Evolutionary conservation across 345 rosid species (phyloP).

Genomic region (Ceriops decandra): DNA sequence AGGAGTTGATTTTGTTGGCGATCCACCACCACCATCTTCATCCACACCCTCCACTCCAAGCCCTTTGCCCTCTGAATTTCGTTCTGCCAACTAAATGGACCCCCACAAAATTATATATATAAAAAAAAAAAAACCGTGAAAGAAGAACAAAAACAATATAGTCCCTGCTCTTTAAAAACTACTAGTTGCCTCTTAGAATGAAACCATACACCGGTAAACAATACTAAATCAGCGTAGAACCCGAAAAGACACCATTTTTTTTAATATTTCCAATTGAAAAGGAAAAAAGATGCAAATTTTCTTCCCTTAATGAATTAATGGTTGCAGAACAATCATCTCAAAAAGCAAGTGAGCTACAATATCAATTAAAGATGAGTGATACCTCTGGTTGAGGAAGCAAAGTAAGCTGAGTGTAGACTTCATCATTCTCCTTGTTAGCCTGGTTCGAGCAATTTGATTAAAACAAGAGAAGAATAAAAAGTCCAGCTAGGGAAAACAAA

Average conservation of each 20-base stretch:
- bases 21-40: conserved; percentile 52
- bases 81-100: conserved; percentile 43
- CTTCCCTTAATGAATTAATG: background rate
- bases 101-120: background rate
- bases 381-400: conserved; percentile 80
- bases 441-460: conserved; percentile 20
- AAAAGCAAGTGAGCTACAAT: conserved; percentile 2
- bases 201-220: conserved; percentile 8
- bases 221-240: background rate
- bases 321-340: background rate
- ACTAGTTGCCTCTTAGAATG: background rate
- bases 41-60: conserved; percentile 42
- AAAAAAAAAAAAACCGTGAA: background rate
- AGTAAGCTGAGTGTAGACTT: conserved; percentile 72
- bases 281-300: background rate
- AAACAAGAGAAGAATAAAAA: conserved; percentile 1
- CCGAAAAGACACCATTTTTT: background rate
- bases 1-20: conserved; percentile 54
- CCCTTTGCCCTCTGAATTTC: conserved; percentile 48
- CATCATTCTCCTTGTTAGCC: conserved; percentile 92
- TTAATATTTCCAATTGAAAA: background rate
- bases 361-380: conserved; percentile 5
- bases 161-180: conserved; percentile 9
- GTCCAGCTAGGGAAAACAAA: conserved; percentile 19
- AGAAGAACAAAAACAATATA: conserved; percentile 8